A percentile compares a stretch with the other conserved stretches of the same genome.
Evolutionary conservation across 192 early-diverging fungal genomes (phyloP).

Genomic region (Ramicandelaber brevisporus): DNA sequence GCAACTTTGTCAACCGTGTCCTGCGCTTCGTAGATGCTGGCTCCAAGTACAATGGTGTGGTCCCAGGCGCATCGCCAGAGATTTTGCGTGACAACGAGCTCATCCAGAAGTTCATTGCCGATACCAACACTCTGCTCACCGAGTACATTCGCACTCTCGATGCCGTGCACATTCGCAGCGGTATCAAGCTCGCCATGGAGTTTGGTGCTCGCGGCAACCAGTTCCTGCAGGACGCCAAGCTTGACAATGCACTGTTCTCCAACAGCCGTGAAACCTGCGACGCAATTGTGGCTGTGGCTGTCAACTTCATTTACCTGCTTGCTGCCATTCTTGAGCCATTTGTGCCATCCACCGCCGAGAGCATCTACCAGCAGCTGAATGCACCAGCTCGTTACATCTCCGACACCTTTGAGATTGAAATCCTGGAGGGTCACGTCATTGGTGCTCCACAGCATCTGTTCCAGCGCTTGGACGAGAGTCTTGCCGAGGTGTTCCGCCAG

Average conservation of each 20-base stretch:
- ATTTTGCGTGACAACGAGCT: conserved; percentile 34
- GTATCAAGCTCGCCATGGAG: conserved; percentile 69
- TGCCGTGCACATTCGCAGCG: conserved; percentile 57
- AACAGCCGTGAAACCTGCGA: conserved; percentile 58
- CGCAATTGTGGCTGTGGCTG: conserved; percentile 51
- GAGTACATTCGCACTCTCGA: conserved; percentile 61
- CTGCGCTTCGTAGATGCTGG: conserved; percentile 58
- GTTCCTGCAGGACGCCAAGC: conserved; percentile 80
- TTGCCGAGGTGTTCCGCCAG: conserved; percentile 43
- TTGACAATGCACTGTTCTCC: conserved; percentile 71
- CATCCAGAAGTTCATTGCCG: conserved; percentile 43
- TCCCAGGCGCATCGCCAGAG: conserved; percentile 29
- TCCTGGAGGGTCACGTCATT: conserved; percentile 58
- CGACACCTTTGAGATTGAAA: conserved; percentile 46
- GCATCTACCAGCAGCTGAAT: conserved; percentile 66
- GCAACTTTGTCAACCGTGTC: conserved; percentile 95
- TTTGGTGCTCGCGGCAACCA: conserved; percentile 83
- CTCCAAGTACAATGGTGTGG: conserved; percentile 69
- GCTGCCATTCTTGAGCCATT: conserved; percentile 69
- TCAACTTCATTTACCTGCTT: conserved; percentile 79
- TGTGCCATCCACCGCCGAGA: conserved; percentile 67
- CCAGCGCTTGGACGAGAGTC: conserved; percentile 61
- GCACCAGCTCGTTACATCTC: conserved; percentile 50
- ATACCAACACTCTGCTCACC: conserved; percentile 51
- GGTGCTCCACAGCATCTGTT: conserved; percentile 82